These are phyloP conservation scores for Chimonanthus praecox DNA, from an alignment of 164 flowering plant species.

Conservation along the genomic window DNA sequence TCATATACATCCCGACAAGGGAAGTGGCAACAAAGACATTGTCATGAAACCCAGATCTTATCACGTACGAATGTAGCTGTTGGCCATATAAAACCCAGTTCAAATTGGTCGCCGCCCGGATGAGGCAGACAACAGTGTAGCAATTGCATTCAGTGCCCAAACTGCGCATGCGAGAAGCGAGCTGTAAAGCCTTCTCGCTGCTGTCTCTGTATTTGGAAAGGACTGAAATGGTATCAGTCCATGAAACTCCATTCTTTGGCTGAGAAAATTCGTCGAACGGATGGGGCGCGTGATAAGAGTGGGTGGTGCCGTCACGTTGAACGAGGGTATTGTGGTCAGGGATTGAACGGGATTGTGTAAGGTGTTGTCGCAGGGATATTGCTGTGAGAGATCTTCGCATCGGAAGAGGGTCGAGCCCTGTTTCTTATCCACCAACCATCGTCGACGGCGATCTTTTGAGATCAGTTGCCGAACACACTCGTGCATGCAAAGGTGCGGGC, in stretches of 20 bases:
- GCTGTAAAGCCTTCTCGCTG: slow-evolving; percentile 11
- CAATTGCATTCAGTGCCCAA: slow-evolving; percentile 25
- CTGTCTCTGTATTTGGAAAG: slow-evolving; percentile 8
- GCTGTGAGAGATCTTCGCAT: no score
- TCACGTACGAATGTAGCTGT: slow-evolving; percentile 40
- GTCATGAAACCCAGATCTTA: slow-evolving; percentile 42
- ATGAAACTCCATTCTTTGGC: slow-evolving; percentile 4
- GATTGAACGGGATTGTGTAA: no score
- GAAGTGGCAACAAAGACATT: slow-evolving; percentile 37
- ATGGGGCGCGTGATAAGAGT: background rate
- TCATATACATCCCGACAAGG: slow-evolving; percentile 35
- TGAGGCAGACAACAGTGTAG: slow-evolving; percentile 31
- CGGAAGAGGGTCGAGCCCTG: no score
- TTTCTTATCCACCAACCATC: no score
- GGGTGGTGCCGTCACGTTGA: background rate
- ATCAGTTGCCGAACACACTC: no score
- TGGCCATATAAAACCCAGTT: slow-evolving; percentile 25
- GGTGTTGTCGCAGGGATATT: no score
- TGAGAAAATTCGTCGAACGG: slow-evolving; percentile 1
- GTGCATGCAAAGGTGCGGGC: no score
- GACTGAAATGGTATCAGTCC: slow-evolving; percentile 4
- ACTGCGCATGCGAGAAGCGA: slow-evolving; percentile 19
- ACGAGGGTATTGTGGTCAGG: no score
- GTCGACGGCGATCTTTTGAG: no score
- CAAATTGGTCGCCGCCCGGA: slow-evolving; percentile 28